Conservation (phyloP, 176 grass and related monocot species). For the Thinopyrum elongatum region DNA sequence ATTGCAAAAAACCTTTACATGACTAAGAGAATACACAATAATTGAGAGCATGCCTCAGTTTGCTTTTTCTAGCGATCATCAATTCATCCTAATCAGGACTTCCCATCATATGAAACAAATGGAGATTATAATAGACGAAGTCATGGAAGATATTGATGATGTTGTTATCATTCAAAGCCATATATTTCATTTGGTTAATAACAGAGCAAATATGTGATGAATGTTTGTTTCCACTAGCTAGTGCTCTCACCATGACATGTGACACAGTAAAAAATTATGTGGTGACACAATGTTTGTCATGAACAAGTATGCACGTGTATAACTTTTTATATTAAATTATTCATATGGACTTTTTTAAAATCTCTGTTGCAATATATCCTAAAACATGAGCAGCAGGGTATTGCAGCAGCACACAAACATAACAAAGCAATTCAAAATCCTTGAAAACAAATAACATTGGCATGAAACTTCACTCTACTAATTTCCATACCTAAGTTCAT, state of each 20-base stretch:
- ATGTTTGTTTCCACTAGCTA: background rate
- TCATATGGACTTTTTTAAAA: background rate
- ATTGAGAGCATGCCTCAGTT: background rate
- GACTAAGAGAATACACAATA: background rate
- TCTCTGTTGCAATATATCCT: background rate
- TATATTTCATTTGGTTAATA: background rate
- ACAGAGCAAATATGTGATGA: background rate
- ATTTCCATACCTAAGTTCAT: background rate
- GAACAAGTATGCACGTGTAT: background rate
- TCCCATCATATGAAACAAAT: background rate
- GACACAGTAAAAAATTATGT: background rate
- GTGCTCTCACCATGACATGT: background rate
- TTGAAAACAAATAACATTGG: background rate
- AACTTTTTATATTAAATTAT: background rate
- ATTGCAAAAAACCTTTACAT: background rate
- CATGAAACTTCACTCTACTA: background rate
- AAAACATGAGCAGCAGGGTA: background rate
- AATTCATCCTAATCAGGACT: background rate
- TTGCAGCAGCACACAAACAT: background rate
- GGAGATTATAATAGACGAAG: background rate
- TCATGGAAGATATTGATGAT: background rate
- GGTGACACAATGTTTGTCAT: background rate
- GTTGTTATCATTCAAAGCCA: background rate
- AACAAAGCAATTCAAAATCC: background rate
- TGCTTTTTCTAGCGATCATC: background rate